A percentile compares a stretch with the other conserved stretches of the same genome.
These are phyloP conservation scores for Suillus plorans DNA, from an alignment of 768 basidiomycete species.

Conservation along the genomic window DNA sequence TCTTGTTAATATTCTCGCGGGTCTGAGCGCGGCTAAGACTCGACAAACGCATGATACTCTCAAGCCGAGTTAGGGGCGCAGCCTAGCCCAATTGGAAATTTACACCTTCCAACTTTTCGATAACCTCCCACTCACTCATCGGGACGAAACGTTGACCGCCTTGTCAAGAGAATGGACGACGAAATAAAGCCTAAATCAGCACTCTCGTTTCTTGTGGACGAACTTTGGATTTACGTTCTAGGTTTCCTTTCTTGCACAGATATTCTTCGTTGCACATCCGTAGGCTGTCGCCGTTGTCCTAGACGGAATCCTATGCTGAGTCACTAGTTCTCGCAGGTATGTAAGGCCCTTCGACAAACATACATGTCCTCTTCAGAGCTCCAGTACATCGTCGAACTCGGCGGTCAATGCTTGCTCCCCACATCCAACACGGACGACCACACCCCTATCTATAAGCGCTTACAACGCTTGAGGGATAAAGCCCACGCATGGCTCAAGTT, in stretches of 20 bases:
- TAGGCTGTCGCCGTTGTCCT: background rate
- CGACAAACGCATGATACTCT: too few species aligned
- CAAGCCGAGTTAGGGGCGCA: too few species aligned
- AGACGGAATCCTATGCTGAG: background rate
- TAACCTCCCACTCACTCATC: background rate
- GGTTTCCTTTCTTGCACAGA: background rate
- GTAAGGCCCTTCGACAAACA: background rate
- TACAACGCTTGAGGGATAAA: background rate
- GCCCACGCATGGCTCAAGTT: background rate
- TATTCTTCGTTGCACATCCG: background rate
- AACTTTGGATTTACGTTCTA: background rate
- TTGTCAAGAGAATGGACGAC: background rate
- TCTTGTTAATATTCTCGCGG: too few species aligned
- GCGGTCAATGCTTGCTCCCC: background rate
- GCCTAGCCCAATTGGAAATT: too few species aligned
- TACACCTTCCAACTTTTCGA: background rate
- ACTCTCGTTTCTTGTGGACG: background rate
- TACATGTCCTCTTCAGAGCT: background rate
- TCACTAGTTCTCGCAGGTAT: background rate
- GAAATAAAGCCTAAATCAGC: background rate
- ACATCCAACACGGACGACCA: background rate
- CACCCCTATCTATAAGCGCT: background rate
- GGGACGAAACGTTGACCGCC: background rate
- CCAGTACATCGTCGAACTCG: background rate
- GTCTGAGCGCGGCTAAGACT: too few species aligned